These are phyloP conservation scores for Trichosporon sp. DNA, from an alignment of 1,284 basidiomycete genomes.

Conservation along the genomic window DNA sequence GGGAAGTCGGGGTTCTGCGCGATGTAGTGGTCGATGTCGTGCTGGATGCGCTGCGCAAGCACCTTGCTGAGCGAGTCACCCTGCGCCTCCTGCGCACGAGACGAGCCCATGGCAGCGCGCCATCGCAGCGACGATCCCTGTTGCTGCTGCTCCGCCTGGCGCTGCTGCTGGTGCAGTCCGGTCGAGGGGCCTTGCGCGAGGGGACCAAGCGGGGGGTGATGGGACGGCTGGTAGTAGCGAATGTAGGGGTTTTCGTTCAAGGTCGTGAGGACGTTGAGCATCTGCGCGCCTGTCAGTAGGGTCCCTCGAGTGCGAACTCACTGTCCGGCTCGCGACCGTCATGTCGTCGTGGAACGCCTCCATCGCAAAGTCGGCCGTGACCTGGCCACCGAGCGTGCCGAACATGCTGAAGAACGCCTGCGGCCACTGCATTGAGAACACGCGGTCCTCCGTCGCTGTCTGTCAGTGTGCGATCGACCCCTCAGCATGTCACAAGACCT, in stretches of 20 bases:
- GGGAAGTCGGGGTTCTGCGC: slow-evolving; percentile 78
- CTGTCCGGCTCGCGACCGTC: slow-evolving; percentile 56
- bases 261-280: slow-evolving; percentile 83
- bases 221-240: slow-evolving; percentile 82
- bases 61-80: slow-evolving; percentile 64
- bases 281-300: slow-evolving; percentile 53
- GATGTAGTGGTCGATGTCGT: slow-evolving; percentile 77
- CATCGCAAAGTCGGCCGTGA: slow-evolving; percentile 60
- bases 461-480: neutral
- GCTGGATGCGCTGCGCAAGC: slow-evolving; percentile 76
- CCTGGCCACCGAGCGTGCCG: slow-evolving; percentile 68
- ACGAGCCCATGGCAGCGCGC: slow-evolving; percentile 42
- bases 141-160: slow-evolving; percentile 47
- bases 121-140: slow-evolving; percentile 33
- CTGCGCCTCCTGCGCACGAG: slow-evolving; percentile 39
- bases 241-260: slow-evolving; percentile 92
- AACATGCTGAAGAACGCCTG: slow-evolving; percentile 79
- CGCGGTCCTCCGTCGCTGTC: slow-evolving; percentile 73
- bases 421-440: slow-evolving; percentile 72
- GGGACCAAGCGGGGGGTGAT: slow-evolving; percentile 81
- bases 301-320: slow-evolving; percentile 25
- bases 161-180: slow-evolving; percentile 46
- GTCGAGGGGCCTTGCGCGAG: slow-evolving; percentile 52
- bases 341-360: slow-evolving; percentile 74
- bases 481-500: slow-evolving; percentile 23